Evolutionary conservation across 495 filamentous ascomycete species (phyloP).

Genomic region (Lepraria neglecta): DNA sequence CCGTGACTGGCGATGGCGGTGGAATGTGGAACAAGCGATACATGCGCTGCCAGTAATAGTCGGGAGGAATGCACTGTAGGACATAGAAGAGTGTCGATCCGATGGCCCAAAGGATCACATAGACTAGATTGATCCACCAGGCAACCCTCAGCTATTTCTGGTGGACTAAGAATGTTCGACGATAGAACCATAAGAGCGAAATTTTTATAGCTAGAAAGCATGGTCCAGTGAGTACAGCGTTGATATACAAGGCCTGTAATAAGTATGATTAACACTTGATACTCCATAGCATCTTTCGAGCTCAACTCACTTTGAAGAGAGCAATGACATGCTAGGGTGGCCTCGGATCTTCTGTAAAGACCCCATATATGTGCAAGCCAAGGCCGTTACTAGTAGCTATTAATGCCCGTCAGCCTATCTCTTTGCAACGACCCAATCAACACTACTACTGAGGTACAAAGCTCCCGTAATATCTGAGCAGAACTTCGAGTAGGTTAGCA

Average conservation of each 20-base stretch:
- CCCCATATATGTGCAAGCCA: conserved; percentile 30
- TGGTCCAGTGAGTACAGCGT: conserved; percentile 25
- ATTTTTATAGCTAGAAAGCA: conserved; percentile 32
- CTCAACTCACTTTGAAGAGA: background rate
- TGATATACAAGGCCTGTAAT: conserved; percentile 4
- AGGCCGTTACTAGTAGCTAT: conserved; percentile 32
- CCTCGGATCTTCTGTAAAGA: conserved; percentile 26
- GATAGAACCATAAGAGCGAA: conserved; percentile 34
- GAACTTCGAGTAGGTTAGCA: background rate
- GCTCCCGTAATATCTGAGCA: background rate
- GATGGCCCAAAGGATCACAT: conserved; percentile 32
- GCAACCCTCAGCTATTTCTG: conserved; percentile 29
- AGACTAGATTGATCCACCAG: conserved; percentile 34
- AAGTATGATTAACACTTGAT: background rate
- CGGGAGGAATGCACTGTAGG: conserved; percentile 31
- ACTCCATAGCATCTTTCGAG: background rate
- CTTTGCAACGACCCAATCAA: background rate
- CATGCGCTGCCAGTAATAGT: conserved; percentile 32
- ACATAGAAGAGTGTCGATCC: conserved; percentile 31
- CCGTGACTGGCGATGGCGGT: conserved; percentile 19
- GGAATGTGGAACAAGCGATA: conserved; percentile 23
- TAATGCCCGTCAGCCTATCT: background rate
- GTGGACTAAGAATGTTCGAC: conserved; percentile 29
- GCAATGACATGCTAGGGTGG: background rate
- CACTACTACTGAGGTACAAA: background rate